Evolutionary conservation across 495 filamentous ascomycete genomes (phyloP).

Genomic region (Podospora sp.): DNA sequence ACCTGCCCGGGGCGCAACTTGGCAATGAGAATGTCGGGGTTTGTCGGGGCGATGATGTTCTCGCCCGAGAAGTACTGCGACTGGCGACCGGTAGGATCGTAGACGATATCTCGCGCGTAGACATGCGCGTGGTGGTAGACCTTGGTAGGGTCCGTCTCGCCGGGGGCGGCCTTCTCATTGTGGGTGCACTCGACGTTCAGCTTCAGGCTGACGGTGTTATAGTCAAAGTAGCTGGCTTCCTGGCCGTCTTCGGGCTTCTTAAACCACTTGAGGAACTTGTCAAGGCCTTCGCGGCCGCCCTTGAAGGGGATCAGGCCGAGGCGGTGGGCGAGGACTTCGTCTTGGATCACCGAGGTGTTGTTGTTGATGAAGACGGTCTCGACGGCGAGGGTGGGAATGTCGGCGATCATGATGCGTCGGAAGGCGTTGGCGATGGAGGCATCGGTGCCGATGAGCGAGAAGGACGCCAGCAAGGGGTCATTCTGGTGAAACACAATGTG

Average conservation of each 20-base stretch:
- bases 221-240: constrained; percentile 59
- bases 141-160: constrained; percentile 77
- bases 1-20: constrained; percentile 92
- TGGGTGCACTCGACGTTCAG: constrained; percentile 76
- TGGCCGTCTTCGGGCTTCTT: constrained; percentile 49
- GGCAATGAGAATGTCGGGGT: constrained; percentile 91
- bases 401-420: constrained; percentile 93
- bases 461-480: constrained; percentile 70
- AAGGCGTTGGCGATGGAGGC: constrained; percentile 96
- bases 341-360: constrained; percentile 96
- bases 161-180: constrained; percentile 66
- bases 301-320: constrained; percentile 89
- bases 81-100: constrained; percentile 75
- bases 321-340: constrained; percentile 89
- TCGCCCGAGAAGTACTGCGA: constrained; percentile 64
- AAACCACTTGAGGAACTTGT: constrained; percentile 74
- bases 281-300: constrained; percentile 72
- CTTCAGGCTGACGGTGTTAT: constrained; percentile 75
- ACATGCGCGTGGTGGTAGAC: constrained; percentile 84
- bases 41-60: constrained; percentile 68
- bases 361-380: constrained; percentile 87
- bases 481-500: constrained; percentile 81
- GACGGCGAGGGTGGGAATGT: constrained; percentile 92
- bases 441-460: constrained; percentile 90
- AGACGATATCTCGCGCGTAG: constrained; percentile 81